A percentile compares a stretch with the other conserved stretches of the same genome.
Conservation (phyloP, 108 stramenopile genomes). For the Fragilariopsis cylindrus region DNA sequence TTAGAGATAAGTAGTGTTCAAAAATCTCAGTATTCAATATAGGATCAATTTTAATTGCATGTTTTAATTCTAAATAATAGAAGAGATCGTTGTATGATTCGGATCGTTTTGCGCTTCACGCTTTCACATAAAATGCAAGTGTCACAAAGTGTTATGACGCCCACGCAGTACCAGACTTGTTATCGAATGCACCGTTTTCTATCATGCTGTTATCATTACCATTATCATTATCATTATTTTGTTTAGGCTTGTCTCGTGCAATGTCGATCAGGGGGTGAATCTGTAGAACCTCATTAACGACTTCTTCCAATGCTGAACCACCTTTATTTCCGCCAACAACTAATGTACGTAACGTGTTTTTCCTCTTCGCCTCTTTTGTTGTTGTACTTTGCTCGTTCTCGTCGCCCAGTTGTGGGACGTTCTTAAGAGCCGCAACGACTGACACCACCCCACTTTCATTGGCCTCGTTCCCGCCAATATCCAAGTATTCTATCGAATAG, state of each 20-base stretch:
- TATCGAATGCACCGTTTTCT: neutral
- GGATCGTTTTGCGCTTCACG: too few species aligned
- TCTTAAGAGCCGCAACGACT: slow-evolving; percentile 44
- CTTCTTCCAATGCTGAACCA: slow-evolving; percentile 47
- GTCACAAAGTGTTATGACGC: neutral
- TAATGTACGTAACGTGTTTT: slow-evolving; percentile 36
- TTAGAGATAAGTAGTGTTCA: too few species aligned
- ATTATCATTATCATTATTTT: neutral
- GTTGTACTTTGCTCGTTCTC: slow-evolving; percentile 5
- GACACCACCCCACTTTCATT: slow-evolving; percentile 49
- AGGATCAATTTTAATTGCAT: too few species aligned
- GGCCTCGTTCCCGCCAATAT: slow-evolving; percentile 74
- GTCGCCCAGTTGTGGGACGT: neutral
- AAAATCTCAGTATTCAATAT: too few species aligned
- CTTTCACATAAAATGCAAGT: too few species aligned
- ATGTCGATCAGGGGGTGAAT: slow-evolving; percentile 66
- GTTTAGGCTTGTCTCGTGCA: slow-evolving; percentile 64
- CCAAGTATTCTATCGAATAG: slow-evolving; percentile 56
- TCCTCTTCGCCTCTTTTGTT: neutral
- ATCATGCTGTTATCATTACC: neutral
- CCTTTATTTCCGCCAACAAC: slow-evolving; percentile 75
- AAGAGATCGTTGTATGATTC: too few species aligned
- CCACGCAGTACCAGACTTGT: neutral
- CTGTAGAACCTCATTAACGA: slow-evolving; percentile 35
- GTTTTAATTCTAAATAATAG: too few species aligned